These are phyloP conservation scores for Pyrenophora graminea DNA, from an alignment of 2,329 filamentous ascomycete genomes.

Conservation along the genomic window DNA sequence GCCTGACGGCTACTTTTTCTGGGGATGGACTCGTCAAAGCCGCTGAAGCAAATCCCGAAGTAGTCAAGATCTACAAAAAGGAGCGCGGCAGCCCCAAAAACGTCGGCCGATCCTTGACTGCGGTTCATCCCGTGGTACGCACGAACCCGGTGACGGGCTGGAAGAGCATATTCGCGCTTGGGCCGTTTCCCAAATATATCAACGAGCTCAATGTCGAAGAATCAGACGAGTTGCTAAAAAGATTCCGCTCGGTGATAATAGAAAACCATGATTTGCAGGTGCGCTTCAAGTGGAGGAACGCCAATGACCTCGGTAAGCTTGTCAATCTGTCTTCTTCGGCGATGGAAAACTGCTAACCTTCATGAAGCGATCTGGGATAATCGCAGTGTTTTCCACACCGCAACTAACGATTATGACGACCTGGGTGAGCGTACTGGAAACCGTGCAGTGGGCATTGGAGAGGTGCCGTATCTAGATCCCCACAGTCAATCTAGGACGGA, in stretches of 20 bases:
- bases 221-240: conserved; percentile 11
- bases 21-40: conserved; percentile 27
- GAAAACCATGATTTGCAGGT: conserved; percentile 50
- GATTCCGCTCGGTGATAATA: conserved; percentile 25
- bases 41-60: conserved; percentile 14
- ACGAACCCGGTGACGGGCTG: conserved; percentile 42
- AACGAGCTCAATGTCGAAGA: conserved; percentile 46
- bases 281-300: conserved; percentile 45
- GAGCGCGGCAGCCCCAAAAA: conserved; percentile 32
- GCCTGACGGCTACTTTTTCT: conserved; percentile 30
- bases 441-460: conserved; percentile 47
- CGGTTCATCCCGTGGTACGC: conserved; percentile 36
- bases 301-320: conserved; percentile 22
- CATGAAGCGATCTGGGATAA: conserved; percentile 49
- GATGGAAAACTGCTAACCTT: not conserved
- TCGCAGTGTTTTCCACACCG: conserved; percentile 36
- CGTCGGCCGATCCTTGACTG: conserved; percentile 23
- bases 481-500: conserved; percentile 11
- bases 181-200: conserved; percentile 39
- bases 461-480: conserved; percentile 48
- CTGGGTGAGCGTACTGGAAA: conserved; percentile 20
- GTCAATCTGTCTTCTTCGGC: not conserved
- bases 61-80: conserved; percentile 16
- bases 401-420: conserved; percentile 23
- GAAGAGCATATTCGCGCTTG: conserved; percentile 39